Base-by-base conservation (phyloP, 257 asterid genomes). In the Scutellaria baicalensis region DNA sequence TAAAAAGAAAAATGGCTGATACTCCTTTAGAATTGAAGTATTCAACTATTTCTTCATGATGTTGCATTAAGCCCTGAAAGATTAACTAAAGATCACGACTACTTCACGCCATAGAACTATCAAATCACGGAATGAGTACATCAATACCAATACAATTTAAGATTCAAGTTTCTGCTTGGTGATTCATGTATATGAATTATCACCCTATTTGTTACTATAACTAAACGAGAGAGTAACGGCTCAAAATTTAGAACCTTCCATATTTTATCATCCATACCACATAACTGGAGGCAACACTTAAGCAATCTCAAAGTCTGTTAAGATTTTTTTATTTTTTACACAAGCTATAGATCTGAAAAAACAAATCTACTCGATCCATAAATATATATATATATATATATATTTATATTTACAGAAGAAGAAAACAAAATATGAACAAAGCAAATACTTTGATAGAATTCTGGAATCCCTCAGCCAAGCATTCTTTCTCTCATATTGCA, bases 21-120 rank as follows among this genome's bases (percentile, higher is more conserved):
- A 91, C 96, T 60, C 99, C 99, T 82, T 73, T 87, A 39, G 78
- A 23, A 7, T 87, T 91, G 85, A 93, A 91, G 82, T 93, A 93
- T 31, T 89, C 84, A 33, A 77, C 82, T 58, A 93, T 87, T 77
- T 89, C 90, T 63, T 85, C 89, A 17, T 89, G 97, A 69, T 90
- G 81, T 74, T 85, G 94, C 82, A 89, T 67, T 71, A 93, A 75
- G 48, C 97, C 98, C 98, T 93, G 95, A 75, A 66, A 54, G 20
- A 51, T 59, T 13, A 20, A 9, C 21, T 47, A 51, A 40, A 6
- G 17, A 50, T 17, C 16, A 16, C 12, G 14, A 45, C 27, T 59
- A 36, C 35, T 69, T 47, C 18, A 16, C 11, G 39, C 49, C n/a
- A 43, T 11, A 27, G 6, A 21, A 9, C 11, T 3, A 51, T 21